Base-by-base conservation (phyloP, 345 rosid genomes). In the Erysimum cheiranthoides region DNA sequence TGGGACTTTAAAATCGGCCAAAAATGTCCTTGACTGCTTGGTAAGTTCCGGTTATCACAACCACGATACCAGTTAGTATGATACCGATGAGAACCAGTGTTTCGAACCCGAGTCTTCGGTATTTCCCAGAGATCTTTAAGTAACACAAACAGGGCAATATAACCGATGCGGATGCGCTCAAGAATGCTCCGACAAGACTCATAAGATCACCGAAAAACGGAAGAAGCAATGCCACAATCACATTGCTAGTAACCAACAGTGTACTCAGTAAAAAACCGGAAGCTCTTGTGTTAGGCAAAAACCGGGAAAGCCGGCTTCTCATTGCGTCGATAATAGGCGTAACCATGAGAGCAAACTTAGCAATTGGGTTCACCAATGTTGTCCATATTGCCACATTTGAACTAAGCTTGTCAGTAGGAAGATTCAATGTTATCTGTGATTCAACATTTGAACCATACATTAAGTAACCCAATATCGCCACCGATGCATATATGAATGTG, bases 351-450 rank as follows among this genome's bases (percentile, higher is more conserved):
- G 92, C 90, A 18, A 82, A 88, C 70, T 88, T 88, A 31, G 93
- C 68, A 32, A 88, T 77, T 3, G 93, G 91, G 47, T 82, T 81
- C 5, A 83, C 88, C 80, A 90, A 43, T n/a, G 87, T 85, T 8
- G 83, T 90, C 77, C 81, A 88, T 42, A 90, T 88, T n/a, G 92
- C 93, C 25, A 90, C 65, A 61, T 79, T 88, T 5, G 89, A 82
- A 67, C 91, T 80, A 4, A 86, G 50, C 54, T 80, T 80, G 6
- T 59, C 4, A 0, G 78, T 73, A 2, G 93, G 90, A 31, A 87
- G 89, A 64, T 85, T 81, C 52, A 90, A 67, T 3, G 93, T 87
- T n/a, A 85, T 76, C 38, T 87, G 91, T 6, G 93, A 87, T 8
- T 76, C 71, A 1, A 84, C 81, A 8, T 66, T 59, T 7, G 80